Evolutionary conservation across 228 moss, liverwort and hornwort genomes (phyloP).

Genomic region (Sphagnum fallax): DNA sequence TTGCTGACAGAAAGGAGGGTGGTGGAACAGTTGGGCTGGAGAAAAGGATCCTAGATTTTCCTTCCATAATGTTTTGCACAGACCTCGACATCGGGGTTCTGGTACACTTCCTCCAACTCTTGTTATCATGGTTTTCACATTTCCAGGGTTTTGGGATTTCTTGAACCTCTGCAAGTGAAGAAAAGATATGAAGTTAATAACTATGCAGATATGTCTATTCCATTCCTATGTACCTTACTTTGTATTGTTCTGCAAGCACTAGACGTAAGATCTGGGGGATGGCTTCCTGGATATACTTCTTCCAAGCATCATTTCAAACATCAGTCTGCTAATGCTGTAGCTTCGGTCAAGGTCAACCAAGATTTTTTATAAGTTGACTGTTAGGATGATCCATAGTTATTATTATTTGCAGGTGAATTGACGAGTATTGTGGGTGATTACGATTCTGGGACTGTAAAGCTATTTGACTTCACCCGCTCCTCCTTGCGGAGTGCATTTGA

Average conservation of each 20-base stretch:
- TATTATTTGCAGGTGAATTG: conserved; percentile 44
- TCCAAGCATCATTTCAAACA: not conserved
- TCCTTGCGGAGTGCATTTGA: conserved; percentile 90
- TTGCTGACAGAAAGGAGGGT: conserved; percentile 3
- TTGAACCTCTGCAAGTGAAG: not conserved
- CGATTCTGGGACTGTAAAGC: conserved; percentile 63
- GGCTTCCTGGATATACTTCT: not conserved
- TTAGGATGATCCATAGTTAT: not conserved
- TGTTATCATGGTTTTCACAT: not conserved
- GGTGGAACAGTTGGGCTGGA: conserved; percentile 70
- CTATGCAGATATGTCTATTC: not conserved
- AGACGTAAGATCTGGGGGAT: not conserved
- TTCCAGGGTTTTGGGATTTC: not conserved
- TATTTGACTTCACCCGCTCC: conserved; percentile 89
- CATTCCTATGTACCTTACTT: not conserved
- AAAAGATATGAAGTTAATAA: not conserved
- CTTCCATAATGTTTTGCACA: conserved; percentile 87
- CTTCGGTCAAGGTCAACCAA: not conserved
- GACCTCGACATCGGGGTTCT: conserved; percentile 77
- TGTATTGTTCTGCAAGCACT: not conserved
- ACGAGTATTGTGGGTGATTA: conserved; percentile 87
- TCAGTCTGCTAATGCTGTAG: not conserved
- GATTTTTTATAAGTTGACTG: not conserved
- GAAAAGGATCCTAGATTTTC: conserved; percentile 67
- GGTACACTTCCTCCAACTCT: conserved; percentile 22